Percentiles rank a stretch among this genome's conserved stretches.
phyloP scores from a whole-genome alignment of 2,329 filamentous ascomycete species.

The Thielaviopsis punctulata region DNA sequence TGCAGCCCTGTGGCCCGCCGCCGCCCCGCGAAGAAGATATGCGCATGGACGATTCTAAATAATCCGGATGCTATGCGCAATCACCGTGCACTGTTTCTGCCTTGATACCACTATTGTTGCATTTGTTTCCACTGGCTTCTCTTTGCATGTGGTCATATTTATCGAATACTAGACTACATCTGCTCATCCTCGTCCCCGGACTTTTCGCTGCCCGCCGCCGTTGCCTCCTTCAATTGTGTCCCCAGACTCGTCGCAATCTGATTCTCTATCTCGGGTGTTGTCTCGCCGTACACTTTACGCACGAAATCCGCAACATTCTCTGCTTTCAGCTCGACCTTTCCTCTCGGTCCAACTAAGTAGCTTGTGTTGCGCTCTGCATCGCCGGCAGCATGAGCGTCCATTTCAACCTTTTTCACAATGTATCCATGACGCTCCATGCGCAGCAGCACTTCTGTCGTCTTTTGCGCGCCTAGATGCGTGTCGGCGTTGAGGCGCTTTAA shows the following conservation, averaged over 20 bases:
- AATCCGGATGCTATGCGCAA: neutral
- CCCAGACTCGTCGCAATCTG: slow-evolving; percentile 46
- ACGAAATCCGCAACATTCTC: slow-evolving; percentile 58
- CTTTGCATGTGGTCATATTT: neutral
- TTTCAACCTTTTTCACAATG: slow-evolving; percentile 56
- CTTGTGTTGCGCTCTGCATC: slow-evolving; percentile 54
- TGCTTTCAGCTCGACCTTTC: slow-evolving; percentile 69
- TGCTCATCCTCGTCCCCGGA: slow-evolving; percentile 6
- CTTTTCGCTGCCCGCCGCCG: slow-evolving; percentile 15
- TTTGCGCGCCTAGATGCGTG: slow-evolving; percentile 54
- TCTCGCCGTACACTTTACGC: slow-evolving; percentile 38
- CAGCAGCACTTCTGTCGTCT: slow-evolving; percentile 57
- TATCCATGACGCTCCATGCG: slow-evolving; percentile 72
- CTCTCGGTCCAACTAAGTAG: slow-evolving; percentile 72
- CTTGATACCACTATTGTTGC: neutral
- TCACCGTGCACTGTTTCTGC: neutral
- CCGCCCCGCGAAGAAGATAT: slow-evolving; percentile 34
- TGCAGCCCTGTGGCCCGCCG: slow-evolving; percentile 43
- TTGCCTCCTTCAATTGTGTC: slow-evolving; percentile 19
- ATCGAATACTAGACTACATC: slow-evolving; percentile 13
- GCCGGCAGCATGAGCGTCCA: slow-evolving; percentile 22
- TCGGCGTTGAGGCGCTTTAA: slow-evolving; percentile 60
- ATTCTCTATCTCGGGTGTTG: slow-evolving; percentile 36
- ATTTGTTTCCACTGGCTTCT: neutral
- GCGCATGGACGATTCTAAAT: slow-evolving; percentile 10